Evolutionary conservation across 805 yeast species (phyloP).

Genomic region (Ogataea sp.): DNA sequence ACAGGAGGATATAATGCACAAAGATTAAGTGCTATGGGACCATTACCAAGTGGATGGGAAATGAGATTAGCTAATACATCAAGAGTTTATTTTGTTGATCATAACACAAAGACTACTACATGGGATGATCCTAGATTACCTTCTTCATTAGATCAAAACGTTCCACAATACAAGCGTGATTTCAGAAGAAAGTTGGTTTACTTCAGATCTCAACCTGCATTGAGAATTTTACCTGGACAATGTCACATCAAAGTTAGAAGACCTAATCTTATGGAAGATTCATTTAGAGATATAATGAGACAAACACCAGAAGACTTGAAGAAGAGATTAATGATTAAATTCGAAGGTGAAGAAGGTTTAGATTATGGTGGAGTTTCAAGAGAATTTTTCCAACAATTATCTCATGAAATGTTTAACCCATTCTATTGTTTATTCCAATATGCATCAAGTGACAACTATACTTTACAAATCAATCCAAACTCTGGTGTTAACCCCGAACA

Average conservation of each 20-base stretch:
- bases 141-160: constrained; percentile 93
- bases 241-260: constrained; percentile 97
- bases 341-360: constrained; percentile 98
- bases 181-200: constrained; percentile 95
- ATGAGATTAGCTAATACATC: constrained; percentile 99
- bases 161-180: constrained; percentile 98
- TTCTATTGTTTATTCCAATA: constrained; percentile 95
- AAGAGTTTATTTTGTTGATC: constrained; percentile 97
- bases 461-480: constrained; percentile 95
- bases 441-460: constrained; percentile 96
- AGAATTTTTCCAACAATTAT: constrained; percentile 91
- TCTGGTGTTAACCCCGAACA: constrained; percentile 97
- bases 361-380: constrained; percentile 99
- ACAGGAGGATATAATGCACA: constrained; percentile 92
- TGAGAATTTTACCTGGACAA: constrained; percentile 96
- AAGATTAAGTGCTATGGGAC: constrained; percentile 96
- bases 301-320: constrained; percentile 98
- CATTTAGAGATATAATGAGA: constrained; percentile 97
- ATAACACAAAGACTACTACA: constrained; percentile 97
- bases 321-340: constrained; percentile 95
- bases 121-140: constrained; percentile 99
- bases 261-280: constrained; percentile 93
- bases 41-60: constrained; percentile 99
- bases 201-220: constrained; percentile 96
- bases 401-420: constrained; percentile 99